These are phyloP conservation scores for Penicillium sp. DNA, from an alignment of 2,329 filamentous ascomycete species.

Conservation along the genomic window DNA sequence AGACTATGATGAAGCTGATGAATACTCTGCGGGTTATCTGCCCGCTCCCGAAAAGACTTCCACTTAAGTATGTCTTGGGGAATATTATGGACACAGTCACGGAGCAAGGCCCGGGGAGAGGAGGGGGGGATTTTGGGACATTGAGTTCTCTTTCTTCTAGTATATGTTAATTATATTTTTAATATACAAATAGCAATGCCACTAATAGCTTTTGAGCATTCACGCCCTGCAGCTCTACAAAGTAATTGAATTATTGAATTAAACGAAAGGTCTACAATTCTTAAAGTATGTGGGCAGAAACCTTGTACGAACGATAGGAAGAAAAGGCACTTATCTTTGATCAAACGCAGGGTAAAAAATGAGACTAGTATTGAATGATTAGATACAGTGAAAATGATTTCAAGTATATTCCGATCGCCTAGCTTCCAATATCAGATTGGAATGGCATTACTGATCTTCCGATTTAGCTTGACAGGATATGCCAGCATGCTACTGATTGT, in stretches of 20 bases:
- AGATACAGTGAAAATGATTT: neutral
- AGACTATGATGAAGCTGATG: constrained; percentile 23
- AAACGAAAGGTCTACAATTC: neutral
- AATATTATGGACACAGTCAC: neutral
- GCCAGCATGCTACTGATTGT: constrained; percentile 47
- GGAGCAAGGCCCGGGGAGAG: no score
- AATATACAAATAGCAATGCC: neutral
- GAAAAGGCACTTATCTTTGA: neutral
- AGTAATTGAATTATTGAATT: neutral
- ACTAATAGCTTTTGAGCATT: neutral
- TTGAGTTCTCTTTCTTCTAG: neutral
- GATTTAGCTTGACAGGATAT: constrained; percentile 52
- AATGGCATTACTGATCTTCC: constrained; percentile 51
- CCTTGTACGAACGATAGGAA: neutral
- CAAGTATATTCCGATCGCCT: neutral
- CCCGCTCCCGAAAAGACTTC: constrained; percentile 11
- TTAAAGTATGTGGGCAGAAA: neutral
- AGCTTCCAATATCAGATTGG: constrained; percentile 38
- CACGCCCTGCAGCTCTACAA: neutral
- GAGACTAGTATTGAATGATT: neutral
- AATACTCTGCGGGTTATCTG: constrained; percentile 22
- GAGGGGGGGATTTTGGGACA: neutral
- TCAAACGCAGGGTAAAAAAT: neutral
- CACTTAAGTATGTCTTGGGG: neutral
- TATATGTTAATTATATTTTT: neutral